phyloP scores from a whole-genome alignment of 352 stramenopile species.

The Phytophthora hybrid region DNA sequence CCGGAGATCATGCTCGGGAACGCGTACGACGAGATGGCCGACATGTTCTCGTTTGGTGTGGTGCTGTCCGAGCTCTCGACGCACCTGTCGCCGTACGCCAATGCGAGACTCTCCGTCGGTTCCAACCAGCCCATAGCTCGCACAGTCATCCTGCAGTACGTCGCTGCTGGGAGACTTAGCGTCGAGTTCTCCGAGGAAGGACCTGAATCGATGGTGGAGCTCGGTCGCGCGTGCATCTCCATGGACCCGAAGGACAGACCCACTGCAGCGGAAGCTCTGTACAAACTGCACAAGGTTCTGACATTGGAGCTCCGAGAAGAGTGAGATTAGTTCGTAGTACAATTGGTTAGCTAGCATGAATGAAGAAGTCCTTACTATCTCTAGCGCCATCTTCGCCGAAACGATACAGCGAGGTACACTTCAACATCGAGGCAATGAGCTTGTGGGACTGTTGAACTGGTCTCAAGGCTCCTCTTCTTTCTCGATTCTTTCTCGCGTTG shows the following conservation, averaged over 20 bases:
- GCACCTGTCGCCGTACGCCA: slow-evolving; percentile 9
- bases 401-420: neutral
- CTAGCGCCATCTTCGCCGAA: neutral
- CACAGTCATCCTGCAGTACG: slow-evolving; percentile 47
- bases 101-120: slow-evolving; percentile 1
- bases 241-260: slow-evolving; percentile 38
- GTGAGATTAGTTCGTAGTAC: neutral
- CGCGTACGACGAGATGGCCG: slow-evolving; percentile 20
- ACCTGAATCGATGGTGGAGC: slow-evolving; percentile 22
- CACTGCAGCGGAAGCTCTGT: slow-evolving; percentile 39
- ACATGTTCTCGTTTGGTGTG: slow-evolving; percentile 30
- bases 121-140: slow-evolving; percentile 21
- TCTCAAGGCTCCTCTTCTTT: no score
- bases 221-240: slow-evolving; percentile 31
- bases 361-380: neutral
- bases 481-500: no score
- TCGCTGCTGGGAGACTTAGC: slow-evolving; percentile 38
- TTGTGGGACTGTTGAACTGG: neutral
- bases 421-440: neutral
- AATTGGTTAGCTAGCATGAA: neutral
- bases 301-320: slow-evolving; percentile 14
- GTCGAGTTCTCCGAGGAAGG: slow-evolving; percentile 33
- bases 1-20: slow-evolving; percentile 25
- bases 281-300: slow-evolving; percentile 35
- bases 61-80: slow-evolving; percentile 27